phyloP scores from a whole-genome alignment of 2,329 filamentous ascomycete genomes.

The Fusarium sp. region DNA sequence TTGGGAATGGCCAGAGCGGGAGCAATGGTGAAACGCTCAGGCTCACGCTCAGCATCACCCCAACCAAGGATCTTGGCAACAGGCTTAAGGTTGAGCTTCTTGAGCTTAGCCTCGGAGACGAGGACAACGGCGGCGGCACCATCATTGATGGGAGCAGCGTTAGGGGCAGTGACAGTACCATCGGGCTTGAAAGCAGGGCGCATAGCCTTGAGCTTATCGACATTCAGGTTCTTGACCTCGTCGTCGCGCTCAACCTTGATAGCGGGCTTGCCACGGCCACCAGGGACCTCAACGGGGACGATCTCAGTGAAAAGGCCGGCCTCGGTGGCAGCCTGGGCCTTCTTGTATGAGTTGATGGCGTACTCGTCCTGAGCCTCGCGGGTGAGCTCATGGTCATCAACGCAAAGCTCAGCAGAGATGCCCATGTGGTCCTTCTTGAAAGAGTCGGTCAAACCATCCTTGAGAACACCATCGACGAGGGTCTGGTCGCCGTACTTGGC shows the following conservation, averaged over 20 bases:
- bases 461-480: constrained; percentile 89
- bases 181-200: constrained; percentile 84
- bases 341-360: constrained; percentile 94
- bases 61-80: constrained; percentile 97
- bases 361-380: constrained; percentile 94
- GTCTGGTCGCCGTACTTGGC: constrained; percentile 94
- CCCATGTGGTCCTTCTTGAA: constrained; percentile 99
- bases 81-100: constrained; percentile 89
- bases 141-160: constrained; percentile 95
- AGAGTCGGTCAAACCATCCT: constrained; percentile 93
- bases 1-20: constrained; percentile 96
- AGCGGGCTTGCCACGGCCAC: constrained; percentile 88
- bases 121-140: constrained; percentile 92
- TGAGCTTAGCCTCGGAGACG: constrained; percentile 92
- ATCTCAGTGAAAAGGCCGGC: constrained; percentile 90
- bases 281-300: constrained; percentile 85
- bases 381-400: constrained; percentile 80
- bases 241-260: constrained; percentile 86
- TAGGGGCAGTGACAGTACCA: constrained; percentile 94
- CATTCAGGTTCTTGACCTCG: constrained; percentile 93
- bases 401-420: constrained; percentile 90
- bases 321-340: constrained; percentile 86
- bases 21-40: constrained; percentile 94
- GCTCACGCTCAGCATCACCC: constrained; percentile 92
- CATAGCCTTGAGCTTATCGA: constrained; percentile 84